A percentile compares a stretch with the other conserved stretches of the same genome.
phyloP scores from a whole-genome alignment of 495 filamentous ascomycete species.

The Podospora comata region DNA sequence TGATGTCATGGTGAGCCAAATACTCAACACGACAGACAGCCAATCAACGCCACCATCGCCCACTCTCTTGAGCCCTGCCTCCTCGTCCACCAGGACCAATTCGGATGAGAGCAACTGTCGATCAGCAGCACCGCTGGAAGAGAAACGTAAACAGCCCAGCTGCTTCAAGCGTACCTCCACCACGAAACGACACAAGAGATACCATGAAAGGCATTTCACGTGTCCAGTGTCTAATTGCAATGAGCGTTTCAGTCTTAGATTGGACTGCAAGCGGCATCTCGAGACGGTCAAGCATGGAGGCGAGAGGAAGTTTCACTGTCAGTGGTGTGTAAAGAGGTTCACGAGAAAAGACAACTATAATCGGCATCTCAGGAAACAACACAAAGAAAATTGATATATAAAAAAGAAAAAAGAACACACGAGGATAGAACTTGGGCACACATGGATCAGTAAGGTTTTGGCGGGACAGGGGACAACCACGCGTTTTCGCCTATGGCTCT shows the following conservation, averaged over 20 bases:
- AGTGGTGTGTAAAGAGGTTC: background rate
- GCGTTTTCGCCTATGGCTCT: background rate
- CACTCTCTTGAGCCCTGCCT: background rate
- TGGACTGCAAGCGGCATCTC: background rate
- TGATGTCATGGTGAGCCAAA: background rate
- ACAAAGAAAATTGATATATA: background rate
- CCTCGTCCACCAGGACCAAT: background rate
- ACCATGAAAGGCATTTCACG: background rate
- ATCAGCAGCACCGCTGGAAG: background rate
- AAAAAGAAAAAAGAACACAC: background rate
- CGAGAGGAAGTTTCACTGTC: background rate
- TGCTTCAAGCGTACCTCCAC: background rate
- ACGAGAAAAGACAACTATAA: background rate
- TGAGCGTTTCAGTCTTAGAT: background rate
- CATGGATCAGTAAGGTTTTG: background rate
- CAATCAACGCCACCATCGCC: background rate
- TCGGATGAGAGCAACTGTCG: background rate
- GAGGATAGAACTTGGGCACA: background rate
- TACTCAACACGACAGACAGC: background rate
- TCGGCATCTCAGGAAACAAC: background rate
- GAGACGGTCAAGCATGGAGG: background rate
- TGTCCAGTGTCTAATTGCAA: background rate
- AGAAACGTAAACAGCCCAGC: background rate
- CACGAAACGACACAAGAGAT: background rate
- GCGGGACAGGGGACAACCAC: background rate